Base-by-base conservation (phyloP, 805 yeast species). In the Suhomyces canberraensis region DNA sequence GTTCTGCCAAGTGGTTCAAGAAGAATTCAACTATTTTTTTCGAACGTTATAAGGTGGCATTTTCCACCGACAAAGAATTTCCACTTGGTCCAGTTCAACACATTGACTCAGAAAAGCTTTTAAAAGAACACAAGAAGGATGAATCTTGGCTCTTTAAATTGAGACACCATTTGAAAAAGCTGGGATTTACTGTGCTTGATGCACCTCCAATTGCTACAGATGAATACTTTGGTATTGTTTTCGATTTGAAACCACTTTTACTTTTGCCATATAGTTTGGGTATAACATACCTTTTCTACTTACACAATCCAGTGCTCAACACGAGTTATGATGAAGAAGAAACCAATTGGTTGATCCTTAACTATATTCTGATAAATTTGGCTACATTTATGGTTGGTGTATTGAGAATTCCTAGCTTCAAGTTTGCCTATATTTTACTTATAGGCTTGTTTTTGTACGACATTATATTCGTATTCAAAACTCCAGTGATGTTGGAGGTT, bases 391-490 rank as follows among this genome's bases (percentile, higher is more conserved):
- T 75, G 1, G 63, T 78, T 16, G 51, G 60, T 11, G 44, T 48
- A 19, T 38, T 69, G 7, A 58, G 62, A 33, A 40, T 79, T 9
- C 57, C 69, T 13, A 69, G 65, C 29, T 73, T 79, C 48, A 64
- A 59, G 35, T 58, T 72, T 1, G 80, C 76, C 3, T 48, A 64
- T 11, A 42, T 74, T 8, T 49, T 79, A 22, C 57, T 82, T 16
- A 39, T 47, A 2, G 73, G 73, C 2, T 66, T 82, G 29, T 79
- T 81, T 47, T 44, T 74, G 27, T 82, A 81, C 53, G 89, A 82
- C 51, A 66, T 79, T 27, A 79, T 72, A 52, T 82, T 82, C 58
- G 89, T 82, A 1, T 83, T 80, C 55, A 76, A 72, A 4, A 70
- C 84, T 0, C 67, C 71, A 22, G 64, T 79, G 4, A 82, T 82